Evolutionary conservation across 1,139 yeast species (phyloP).

Genomic region (Nakaseomyces kungkrabaensis): DNA sequence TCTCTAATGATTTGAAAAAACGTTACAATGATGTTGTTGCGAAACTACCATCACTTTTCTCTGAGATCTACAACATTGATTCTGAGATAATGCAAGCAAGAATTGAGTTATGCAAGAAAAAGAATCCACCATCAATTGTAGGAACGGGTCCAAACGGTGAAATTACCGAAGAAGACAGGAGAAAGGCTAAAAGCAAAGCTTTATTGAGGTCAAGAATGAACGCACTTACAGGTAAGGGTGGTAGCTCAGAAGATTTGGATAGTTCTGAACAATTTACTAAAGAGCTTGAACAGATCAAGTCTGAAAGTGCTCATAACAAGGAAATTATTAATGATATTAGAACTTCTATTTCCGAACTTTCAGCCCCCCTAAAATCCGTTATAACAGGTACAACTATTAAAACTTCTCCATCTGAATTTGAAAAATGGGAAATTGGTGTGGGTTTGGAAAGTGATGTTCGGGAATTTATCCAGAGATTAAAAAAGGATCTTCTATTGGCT

Average conservation of each 20-base stretch:
- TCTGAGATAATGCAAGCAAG: constrained; percentile 59
- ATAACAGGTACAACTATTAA: constrained; percentile 28
- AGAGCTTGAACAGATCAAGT: constrained; percentile 44
- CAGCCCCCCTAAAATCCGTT: constrained; percentile 49
- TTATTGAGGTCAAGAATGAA: constrained; percentile 80
- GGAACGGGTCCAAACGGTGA: constrained; percentile 86
- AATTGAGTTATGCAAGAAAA: constrained; percentile 52
- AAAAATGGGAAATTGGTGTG: constrained; percentile 79
- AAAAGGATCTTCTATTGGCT: constrained; percentile 11
- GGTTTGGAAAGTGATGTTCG: constrained; percentile 65
- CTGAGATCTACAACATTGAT: constrained; percentile 53
- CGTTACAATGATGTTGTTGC: constrained; percentile 43
- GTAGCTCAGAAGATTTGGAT: constrained; percentile 29
- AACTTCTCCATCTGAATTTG: constrained; percentile 43
- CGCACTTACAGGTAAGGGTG: constrained; percentile 69
- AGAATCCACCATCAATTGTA: constrained; percentile 54
- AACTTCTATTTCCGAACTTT: constrained; percentile 60
- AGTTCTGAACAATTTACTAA: constrained; percentile 43
- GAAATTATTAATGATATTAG: constrained; percentile 63
- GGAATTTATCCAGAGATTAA: constrained; percentile 50
- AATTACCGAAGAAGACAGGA: constrained; percentile 69
- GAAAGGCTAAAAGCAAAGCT: constrained; percentile 71
- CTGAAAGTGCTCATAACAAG: constrained; percentile 47
- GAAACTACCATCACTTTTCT: constrained; percentile 58
- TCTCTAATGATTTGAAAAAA: constrained; percentile 17